Conservation (phyloP, 1,284 basidiomycete genomes). For the Ganoderma lucidum region DNA sequence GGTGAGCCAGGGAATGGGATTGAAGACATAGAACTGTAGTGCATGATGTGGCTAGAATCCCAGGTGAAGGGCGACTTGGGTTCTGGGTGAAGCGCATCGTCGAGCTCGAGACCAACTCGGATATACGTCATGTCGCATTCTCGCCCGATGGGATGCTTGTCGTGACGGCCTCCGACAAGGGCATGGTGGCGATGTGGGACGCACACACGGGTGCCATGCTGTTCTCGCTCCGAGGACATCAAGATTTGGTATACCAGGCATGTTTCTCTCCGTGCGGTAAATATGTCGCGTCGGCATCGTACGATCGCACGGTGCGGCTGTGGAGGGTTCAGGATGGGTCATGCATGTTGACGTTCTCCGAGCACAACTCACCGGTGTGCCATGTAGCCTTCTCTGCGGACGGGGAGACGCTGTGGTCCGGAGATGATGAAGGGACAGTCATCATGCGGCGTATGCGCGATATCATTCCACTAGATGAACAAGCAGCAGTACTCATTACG, state of each 20-base stretch:
- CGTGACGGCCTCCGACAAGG: slow-evolving; percentile 25
- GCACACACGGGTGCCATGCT: slow-evolving; percentile 27
- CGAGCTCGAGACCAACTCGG: slow-evolving; percentile 59
- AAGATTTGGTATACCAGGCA: slow-evolving; percentile 27
- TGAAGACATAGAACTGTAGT: slow-evolving; percentile 37
- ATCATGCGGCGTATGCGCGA: slow-evolving; percentile 14
- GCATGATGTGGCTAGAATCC: slow-evolving; percentile 42
- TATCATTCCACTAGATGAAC: not conserved
- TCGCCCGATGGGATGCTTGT: slow-evolving; percentile 25
- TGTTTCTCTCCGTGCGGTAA: slow-evolving; percentile 35
- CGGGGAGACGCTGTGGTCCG: slow-evolving; percentile 25
- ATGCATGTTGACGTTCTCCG: slow-evolving; percentile 15
- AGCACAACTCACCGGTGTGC: slow-evolving; percentile 27
- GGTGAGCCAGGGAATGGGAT: slow-evolving; percentile 44
- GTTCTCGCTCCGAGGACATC: slow-evolving; percentile 28
- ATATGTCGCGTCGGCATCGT: slow-evolving; percentile 32
- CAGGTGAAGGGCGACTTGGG: slow-evolving; percentile 49
- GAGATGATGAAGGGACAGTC: slow-evolving; percentile 27
- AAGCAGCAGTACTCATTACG: not conserved
- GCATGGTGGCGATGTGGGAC: slow-evolving; percentile 22
- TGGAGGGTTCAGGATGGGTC: slow-evolving; percentile 31
- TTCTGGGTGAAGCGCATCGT: slow-evolving; percentile 54
- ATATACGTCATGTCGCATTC: slow-evolving; percentile 19
- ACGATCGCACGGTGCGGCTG: slow-evolving; percentile 36
- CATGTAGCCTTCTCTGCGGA: slow-evolving; percentile 31